A percentile compares a stretch with the other conserved stretches of the same genome.
Conservation (phyloP, 768 basidiomycete species). For the Suillus lakei region DNA sequence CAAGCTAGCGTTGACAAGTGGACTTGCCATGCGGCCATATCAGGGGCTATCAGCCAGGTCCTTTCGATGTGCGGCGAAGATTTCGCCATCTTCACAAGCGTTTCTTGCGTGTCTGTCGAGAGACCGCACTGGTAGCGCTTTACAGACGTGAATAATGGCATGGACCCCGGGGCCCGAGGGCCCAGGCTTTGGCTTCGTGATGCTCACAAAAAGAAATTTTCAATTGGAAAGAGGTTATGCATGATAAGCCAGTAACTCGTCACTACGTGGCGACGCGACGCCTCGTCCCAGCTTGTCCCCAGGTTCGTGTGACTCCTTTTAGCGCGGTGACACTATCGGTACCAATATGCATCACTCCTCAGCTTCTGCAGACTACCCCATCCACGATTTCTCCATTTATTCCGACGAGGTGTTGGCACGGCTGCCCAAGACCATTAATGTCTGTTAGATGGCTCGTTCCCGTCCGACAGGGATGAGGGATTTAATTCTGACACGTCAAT, state of each 20-base stretch:
- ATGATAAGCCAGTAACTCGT: too few species aligned
- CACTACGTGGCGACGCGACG: neutral
- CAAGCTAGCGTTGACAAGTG: neutral
- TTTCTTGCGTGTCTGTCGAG: neutral
- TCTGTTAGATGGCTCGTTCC: neutral
- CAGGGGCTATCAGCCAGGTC: neutral
- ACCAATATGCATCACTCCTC: neutral
- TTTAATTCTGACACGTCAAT: neutral
- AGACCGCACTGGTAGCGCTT: neutral
- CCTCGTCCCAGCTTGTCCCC: neutral
- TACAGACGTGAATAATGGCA: neutral
- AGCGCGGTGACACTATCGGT: neutral
- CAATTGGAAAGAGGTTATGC: neutral
- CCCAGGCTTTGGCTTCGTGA: too few species aligned
- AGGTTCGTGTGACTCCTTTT: neutral
- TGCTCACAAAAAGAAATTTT: neutral
- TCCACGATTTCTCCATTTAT: neutral
- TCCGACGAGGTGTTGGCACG: neutral
- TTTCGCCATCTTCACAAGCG: neutral
- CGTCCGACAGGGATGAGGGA: neutral
- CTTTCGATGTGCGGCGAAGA: neutral
- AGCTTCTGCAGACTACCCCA: neutral
- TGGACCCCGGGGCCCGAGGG: neutral
- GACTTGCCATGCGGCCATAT: neutral
- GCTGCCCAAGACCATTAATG: neutral